Base-by-base conservation (phyloP, 345 rosid species). In the Citrus sinensis region DNA sequence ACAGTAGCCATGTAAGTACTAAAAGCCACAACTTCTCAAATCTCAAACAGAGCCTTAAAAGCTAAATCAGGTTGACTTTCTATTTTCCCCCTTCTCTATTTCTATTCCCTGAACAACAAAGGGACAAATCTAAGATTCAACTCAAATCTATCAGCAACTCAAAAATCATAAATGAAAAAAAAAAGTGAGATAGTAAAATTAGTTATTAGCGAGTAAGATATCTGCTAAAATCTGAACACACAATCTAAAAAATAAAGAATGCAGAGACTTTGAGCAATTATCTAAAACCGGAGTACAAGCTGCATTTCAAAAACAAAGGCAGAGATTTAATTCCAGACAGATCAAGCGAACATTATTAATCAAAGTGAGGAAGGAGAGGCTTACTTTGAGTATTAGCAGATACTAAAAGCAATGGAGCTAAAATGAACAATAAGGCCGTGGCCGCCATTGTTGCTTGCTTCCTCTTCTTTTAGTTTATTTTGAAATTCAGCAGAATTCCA, bases 351-450 rank as follows among this genome's bases (percentile, higher is more conserved):
- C 76, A 82, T 71, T 65, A 27, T 61, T 10, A 5, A 29, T 3
- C 37, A 73, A 64, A 24, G 56, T 24, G 58, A 54, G 54, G 27
- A 40, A 62, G 55, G 68, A 54, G 76, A 59, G 24, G 46, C 84
- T 87, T 82, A 89, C 92, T 35, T 27, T 81, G 85, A 49, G 75
- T 61, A 39, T 67, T 58, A 25, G 87, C 90, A 77, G 86, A 80
- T 58, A 85, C 34, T 60, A 81, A 81, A 35, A 87, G 77, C 30
- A 85, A 68, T 6, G 79, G 68, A 67, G 82, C 55, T 19, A 81
- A 9, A 63, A 85, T 76, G 59, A 82, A 60, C 71, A 75, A 80
- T 2, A 81, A 71, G 34, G 80, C 70, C 37, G 35, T 58, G 14
- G 51, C 51, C 61, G 83, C 80, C 84, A 82, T 83, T 80, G 67